phyloP scores from a whole-genome alignment of 1,284 basidiomycete genomes.

The Ganoderma meredithae region DNA sequence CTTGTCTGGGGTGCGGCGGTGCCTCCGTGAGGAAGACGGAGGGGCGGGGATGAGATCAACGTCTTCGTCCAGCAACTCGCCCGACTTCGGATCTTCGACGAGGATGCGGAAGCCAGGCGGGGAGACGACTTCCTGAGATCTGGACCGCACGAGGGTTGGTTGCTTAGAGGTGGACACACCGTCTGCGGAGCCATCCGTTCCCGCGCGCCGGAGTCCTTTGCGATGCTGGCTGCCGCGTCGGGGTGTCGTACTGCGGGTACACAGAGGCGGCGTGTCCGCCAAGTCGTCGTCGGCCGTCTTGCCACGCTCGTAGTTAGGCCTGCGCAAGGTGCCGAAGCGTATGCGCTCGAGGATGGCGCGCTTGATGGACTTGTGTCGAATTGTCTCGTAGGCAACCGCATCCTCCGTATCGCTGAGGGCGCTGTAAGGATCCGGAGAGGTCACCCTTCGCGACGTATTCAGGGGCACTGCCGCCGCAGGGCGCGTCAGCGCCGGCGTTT shows the following conservation, averaged over 20 bases:
- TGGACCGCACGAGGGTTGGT: slow-evolving; percentile 17
- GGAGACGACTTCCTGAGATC: slow-evolving; percentile 18
- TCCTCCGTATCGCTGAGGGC: slow-evolving; percentile 36
- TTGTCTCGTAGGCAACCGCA: slow-evolving; percentile 36
- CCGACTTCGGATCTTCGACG: slow-evolving; percentile 41
- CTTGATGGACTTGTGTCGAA: slow-evolving; percentile 43
- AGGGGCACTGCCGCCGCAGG: slow-evolving; percentile 14
- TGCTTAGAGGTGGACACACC: slow-evolving; percentile 17
- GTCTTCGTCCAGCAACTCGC: slow-evolving; percentile 21
- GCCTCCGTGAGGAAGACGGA: slow-evolving; percentile 34
- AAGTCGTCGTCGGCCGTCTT: slow-evolving; percentile 18
- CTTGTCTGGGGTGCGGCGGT: slow-evolving; percentile 32
- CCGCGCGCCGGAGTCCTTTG: slow-evolving; percentile 26
- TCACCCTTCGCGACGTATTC: slow-evolving; percentile 16
- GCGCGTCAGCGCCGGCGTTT: slow-evolving; percentile 5
- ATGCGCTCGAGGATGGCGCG: slow-evolving; percentile 43
- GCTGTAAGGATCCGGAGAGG: slow-evolving; percentile 29
- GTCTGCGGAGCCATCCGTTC: slow-evolving; percentile 14
- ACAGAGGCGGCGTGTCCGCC: not conserved
- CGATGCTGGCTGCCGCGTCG: slow-evolving; percentile 16
- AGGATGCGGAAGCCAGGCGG: slow-evolving; percentile 45
- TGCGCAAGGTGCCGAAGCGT: slow-evolving; percentile 35
- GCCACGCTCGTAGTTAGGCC: slow-evolving; percentile 14
- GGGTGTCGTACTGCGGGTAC: not conserved
- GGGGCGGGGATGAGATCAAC: slow-evolving; percentile 18